Evolutionary conservation across 768 basidiomycete species (phyloP).

Genomic region (Xanthoconium purpureum): DNA sequence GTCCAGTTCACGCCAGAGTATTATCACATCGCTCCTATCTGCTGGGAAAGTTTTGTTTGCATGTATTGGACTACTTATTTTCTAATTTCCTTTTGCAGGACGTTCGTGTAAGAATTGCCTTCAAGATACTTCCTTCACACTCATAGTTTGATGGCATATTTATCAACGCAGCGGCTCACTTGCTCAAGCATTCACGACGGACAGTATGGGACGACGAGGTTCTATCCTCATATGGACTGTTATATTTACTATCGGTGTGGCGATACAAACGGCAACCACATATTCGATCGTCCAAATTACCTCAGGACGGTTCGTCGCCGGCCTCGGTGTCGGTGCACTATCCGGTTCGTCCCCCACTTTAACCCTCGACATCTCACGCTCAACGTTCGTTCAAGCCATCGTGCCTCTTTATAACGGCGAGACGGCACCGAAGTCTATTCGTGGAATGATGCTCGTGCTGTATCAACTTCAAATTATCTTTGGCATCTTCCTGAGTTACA

Average conservation of each 20-base stretch:
- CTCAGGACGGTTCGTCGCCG: constrained; percentile 11
- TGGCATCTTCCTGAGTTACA: constrained; percentile 67
- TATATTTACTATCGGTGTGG: constrained; percentile 13
- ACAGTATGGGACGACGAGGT: constrained; percentile 14
- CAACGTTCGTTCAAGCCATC: constrained; percentile 38
- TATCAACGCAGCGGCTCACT: constrained; percentile 49
- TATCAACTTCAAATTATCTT: constrained; percentile 76
- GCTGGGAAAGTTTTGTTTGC: constrained; percentile 4
- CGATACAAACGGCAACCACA: constrained; percentile 13
- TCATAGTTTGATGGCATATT: background rate
- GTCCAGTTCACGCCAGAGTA: constrained; percentile 19
- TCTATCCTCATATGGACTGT: constrained; percentile 15
- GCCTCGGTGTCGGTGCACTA: constrained; percentile 16
- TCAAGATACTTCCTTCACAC: background rate
- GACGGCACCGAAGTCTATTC: constrained; percentile 68
- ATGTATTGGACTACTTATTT: no score
- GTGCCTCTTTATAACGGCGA: constrained; percentile 76
- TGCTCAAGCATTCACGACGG: constrained; percentile 45
- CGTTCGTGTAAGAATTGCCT: constrained; percentile 7
- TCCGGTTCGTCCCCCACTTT: constrained; percentile 1
- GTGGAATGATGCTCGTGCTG: constrained; percentile 68
- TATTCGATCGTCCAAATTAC: constrained; percentile 13
- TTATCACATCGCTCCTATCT: constrained; percentile 16
- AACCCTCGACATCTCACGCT: background rate
- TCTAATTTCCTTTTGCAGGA: background rate